Evolutionary conservation across 2,329 filamentous ascomycete genomes (phyloP), one percentile per base, ranked within the genome.

Genomic region (Verticillium nonalfalfae): DNA sequence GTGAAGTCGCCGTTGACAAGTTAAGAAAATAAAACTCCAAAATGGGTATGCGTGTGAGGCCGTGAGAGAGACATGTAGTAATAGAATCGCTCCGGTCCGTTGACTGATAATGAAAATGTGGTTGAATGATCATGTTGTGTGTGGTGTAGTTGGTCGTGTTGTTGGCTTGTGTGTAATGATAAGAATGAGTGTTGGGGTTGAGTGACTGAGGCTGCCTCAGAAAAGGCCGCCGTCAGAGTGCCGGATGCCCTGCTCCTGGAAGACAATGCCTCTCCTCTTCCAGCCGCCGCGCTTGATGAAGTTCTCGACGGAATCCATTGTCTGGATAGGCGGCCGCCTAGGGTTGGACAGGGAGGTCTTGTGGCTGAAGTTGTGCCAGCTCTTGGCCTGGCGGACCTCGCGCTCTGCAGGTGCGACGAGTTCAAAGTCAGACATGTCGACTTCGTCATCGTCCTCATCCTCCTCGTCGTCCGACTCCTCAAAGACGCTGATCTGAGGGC

Each of bases 221-320:
- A 65, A 67, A 57, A 67, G 61, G 52, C 62, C 60, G 40, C 64
- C 61, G 54, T 66, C 65, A 26, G 65, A 60, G 11, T 62, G 61
- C 18, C 63, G 59, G 36, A 33, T 54, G 36, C 75, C 74, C 34
- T 75, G 69, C 36, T 69, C 64, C 60, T 74, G 68, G 61, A 79
- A 78, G 68, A 78, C 70, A 52, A 79, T 73, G 58, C 75, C 76
- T 13, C 75, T 70, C 60, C 76, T 70, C 72, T 79, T 79, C 77
- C 76, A 79, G 38, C 77, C 75, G 40, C 76, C 75, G 15, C 75
- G 74, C 70, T 76, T 77, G 65, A 76, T 71, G 39, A 76, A 76
- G 66, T 78, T 70, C 57, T 79, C 75, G 65, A 79, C 71, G 58
- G 62, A 64, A 52, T 66, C 64, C 35, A 74, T 68, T 10, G 73